Conservation (phyloP, 2,329 filamentous ascomycete species). For the Diaporthe sp. region DNA sequence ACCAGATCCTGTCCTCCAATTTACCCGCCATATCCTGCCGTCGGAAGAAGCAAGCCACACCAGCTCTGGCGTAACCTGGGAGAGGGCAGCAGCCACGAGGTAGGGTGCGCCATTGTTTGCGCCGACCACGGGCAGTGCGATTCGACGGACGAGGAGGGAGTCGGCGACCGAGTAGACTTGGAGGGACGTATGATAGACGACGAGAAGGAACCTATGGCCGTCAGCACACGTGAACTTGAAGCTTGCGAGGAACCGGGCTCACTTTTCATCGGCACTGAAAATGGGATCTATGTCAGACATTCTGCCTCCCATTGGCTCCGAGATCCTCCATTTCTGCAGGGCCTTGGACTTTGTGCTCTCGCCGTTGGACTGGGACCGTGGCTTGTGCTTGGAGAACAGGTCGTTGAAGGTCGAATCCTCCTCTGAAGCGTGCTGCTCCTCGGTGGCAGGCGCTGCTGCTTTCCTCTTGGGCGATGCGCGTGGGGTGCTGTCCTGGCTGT, state of each 20-base stretch:
- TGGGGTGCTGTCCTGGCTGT: conserved; percentile 32
- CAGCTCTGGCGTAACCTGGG: conserved; percentile 59
- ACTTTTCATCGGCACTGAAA: conserved; percentile 74
- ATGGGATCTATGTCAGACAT: conserved; percentile 77
- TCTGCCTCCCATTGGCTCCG: conserved; percentile 74
- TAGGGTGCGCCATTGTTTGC: conserved; percentile 52
- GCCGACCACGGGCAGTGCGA: conserved; percentile 65
- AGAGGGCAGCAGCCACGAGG: conserved; percentile 58
- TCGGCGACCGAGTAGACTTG: conserved; percentile 86
- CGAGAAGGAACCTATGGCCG: conserved; percentile 75
- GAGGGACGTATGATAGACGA: conserved; percentile 81
- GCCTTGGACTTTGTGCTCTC: conserved; percentile 10
- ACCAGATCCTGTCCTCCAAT: conserved; percentile 68
- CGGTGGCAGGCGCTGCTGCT: conserved; percentile 30
- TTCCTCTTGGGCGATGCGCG: conserved; percentile 34
- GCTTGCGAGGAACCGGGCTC: conserved; percentile 48
- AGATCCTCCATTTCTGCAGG: conserved; percentile 66
- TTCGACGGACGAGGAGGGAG: conserved; percentile 83
- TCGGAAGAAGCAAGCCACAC: conserved; percentile 74
- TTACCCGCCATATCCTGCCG: conserved; percentile 68
- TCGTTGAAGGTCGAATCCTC: conserved; percentile 1
- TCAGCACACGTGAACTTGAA: conserved; percentile 45
- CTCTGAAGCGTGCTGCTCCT: conserved; percentile 38
- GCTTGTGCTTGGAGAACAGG: conserved; percentile 14
- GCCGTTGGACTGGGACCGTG: conserved; percentile 6